Conservation (phyloP, 1,284 basidiomycete species). For the Malassezia caprae region DNA sequence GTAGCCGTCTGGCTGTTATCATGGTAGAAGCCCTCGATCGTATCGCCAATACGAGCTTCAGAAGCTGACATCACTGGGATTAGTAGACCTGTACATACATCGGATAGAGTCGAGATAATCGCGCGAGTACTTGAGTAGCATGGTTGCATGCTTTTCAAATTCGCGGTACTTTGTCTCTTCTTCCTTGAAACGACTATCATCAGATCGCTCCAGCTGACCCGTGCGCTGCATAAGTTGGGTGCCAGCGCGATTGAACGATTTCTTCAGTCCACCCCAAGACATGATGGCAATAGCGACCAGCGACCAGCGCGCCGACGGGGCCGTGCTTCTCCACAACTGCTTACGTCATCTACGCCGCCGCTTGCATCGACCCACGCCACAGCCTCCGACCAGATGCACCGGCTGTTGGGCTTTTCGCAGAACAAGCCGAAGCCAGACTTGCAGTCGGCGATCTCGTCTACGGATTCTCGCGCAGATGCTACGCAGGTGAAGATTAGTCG, state of each 20-base stretch:
- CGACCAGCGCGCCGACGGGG: neutral
- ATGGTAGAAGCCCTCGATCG: slow-evolving; percentile 83
- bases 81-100: slow-evolving; percentile 48
- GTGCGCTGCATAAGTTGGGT: slow-evolving; percentile 68
- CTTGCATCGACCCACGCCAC: neutral
- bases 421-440: slow-evolving; percentile 64
- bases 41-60: slow-evolving; percentile 87
- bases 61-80: slow-evolving; percentile 63
- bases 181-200: slow-evolving; percentile 84
- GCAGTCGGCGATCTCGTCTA: slow-evolving; percentile 84
- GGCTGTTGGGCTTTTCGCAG: slow-evolving; percentile 49
- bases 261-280: slow-evolving; percentile 64
- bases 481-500: slow-evolving; percentile 97
- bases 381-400: slow-evolving; percentile 44
- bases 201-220: slow-evolving; percentile 87
- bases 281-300: slow-evolving; percentile 19
- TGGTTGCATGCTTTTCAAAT: slow-evolving; percentile 56
- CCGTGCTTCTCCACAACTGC: neutral
- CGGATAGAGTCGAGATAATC: slow-evolving; percentile 82
- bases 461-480: slow-evolving; percentile 74
- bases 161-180: slow-evolving; percentile 81
- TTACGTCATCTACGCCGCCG: neutral
- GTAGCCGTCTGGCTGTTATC: slow-evolving; percentile 63
- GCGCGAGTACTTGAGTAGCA: slow-evolving; percentile 89
- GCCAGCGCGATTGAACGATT: slow-evolving; percentile 80